phyloP scores from a whole-genome alignment of 2,329 filamentous ascomycete genomes.

The Aureobasidium sp. region DNA sequence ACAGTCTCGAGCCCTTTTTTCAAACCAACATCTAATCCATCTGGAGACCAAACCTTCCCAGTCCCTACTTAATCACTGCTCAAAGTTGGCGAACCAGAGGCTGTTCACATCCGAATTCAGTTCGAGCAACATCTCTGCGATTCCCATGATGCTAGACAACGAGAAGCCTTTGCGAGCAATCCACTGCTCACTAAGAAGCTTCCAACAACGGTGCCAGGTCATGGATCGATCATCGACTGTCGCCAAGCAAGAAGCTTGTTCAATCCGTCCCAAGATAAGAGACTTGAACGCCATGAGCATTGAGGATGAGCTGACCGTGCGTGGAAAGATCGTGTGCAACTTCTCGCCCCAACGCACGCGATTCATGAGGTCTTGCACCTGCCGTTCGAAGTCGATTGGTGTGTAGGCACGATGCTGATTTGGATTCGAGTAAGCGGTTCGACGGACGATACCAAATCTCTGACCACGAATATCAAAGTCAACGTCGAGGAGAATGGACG shows the following conservation, averaged over 20 bases:
- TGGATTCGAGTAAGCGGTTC: too few species aligned
- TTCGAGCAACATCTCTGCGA: background rate
- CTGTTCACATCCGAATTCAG: background rate
- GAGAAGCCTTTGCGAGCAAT: background rate
- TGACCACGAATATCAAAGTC: slow-evolving; percentile 1
- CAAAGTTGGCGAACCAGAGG: background rate
- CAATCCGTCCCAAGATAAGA: background rate
- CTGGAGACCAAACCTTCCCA: background rate
- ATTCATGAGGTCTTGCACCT: background rate
- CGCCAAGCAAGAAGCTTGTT: background rate
- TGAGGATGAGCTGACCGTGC: background rate
- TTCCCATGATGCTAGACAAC: background rate
- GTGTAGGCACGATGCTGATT: background rate
- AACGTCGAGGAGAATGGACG: background rate
- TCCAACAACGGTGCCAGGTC: background rate
- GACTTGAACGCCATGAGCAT: background rate
- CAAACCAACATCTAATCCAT: background rate
- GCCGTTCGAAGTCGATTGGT: background rate
- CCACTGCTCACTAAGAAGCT: background rate
- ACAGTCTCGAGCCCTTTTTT: background rate
- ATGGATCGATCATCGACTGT: background rate
- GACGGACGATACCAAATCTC: background rate
- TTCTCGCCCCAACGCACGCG: background rate
- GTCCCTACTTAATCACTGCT: background rate
- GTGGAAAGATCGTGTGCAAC: background rate